Conservation (phyloP, 208 protist species). For the Leishmania tarentolae region DNA sequence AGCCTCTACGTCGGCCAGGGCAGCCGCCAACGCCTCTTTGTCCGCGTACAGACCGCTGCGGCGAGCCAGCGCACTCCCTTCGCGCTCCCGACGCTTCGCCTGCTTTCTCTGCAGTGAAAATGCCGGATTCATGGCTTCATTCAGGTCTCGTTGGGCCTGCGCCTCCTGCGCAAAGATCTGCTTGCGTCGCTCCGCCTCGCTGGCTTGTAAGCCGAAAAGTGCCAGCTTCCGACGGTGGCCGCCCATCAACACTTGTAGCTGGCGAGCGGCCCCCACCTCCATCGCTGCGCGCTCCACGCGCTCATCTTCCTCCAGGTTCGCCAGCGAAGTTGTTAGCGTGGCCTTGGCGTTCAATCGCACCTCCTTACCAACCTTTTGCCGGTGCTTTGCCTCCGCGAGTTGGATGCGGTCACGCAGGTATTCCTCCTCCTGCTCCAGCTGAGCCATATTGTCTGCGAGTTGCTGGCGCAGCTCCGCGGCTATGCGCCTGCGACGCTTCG, state of each 20-base stretch:
- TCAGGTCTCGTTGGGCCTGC: slow-evolving; percentile 39
- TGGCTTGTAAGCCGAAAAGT: slow-evolving; percentile 34
- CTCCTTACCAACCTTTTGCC: slow-evolving; percentile 25
- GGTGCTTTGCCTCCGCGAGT: slow-evolving; percentile 52
- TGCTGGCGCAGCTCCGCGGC: slow-evolving; percentile 41
- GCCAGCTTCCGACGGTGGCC: slow-evolving; percentile 55
- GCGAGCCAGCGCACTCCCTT: slow-evolving; percentile 17
- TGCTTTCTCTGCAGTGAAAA: slow-evolving; percentile 23
- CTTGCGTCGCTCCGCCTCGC: slow-evolving; percentile 53
- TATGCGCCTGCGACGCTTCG: slow-evolving; percentile 30
- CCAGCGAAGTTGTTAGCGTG: slow-evolving; percentile 15
- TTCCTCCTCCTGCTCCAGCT: slow-evolving; percentile 54
- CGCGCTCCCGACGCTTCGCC: slow-evolving; percentile 29
- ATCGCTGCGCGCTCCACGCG: slow-evolving; percentile 54
- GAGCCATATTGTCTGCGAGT: slow-evolving; percentile 40
- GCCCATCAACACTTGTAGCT: slow-evolving; percentile 55
- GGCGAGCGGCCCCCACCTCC: slow-evolving; percentile 66
- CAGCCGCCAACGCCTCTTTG: slow-evolving; percentile 18
- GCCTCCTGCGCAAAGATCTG: slow-evolving; percentile 48
- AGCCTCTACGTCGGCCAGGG: slow-evolving; percentile 41
- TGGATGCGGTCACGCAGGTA: slow-evolving; percentile 46
- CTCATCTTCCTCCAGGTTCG: slow-evolving; percentile 56
- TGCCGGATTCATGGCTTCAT: slow-evolving; percentile 54
- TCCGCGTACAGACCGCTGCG: slow-evolving; percentile 1
- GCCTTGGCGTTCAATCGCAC: slow-evolving; percentile 12